phyloP scores from a whole-genome alignment of 371 early-diverging fungal genomes.

The Blyttiomyces sp. region DNA sequence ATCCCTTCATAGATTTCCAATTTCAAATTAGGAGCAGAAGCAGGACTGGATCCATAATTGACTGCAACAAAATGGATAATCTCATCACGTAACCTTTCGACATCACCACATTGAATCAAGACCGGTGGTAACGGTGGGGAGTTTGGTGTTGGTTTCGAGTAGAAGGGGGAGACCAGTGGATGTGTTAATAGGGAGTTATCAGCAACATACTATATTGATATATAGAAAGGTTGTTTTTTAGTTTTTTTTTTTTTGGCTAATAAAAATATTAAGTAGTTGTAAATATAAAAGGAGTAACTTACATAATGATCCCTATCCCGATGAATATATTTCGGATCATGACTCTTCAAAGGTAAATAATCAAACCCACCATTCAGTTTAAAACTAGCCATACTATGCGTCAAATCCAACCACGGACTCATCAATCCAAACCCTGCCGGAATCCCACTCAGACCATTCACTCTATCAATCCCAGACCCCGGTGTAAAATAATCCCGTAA shows the following conservation, averaged over 20 bases:
- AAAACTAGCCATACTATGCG: constrained; percentile 63
- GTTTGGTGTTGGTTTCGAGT: neutral
- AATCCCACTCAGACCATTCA: constrained; percentile 37
- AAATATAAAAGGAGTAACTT: neutral
- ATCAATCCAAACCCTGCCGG: constrained; percentile 50
- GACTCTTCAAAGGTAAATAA: constrained; percentile 15
- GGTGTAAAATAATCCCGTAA: constrained; percentile 56
- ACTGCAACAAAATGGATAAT: constrained; percentile 17
- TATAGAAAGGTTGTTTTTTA: neutral
- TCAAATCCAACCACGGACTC: constrained; percentile 63
- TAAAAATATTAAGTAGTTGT: neutral
- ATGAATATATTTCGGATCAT: constrained; percentile 31
- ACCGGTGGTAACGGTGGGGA: constrained; percentile 49
- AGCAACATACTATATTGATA: constrained; percentile 15
- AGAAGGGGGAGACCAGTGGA: constrained; percentile 36
- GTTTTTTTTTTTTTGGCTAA: neutral
- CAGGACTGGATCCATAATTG: neutral
- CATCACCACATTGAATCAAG: constrained; percentile 57
- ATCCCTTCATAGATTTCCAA: constrained; percentile 43
- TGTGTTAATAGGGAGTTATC: constrained; percentile 24
- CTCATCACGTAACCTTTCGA: constrained; percentile 61
- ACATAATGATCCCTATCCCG: constrained; percentile 25
- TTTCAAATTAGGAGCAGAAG: constrained; percentile 8
- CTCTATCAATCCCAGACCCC: constrained; percentile 59
- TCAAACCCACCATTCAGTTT: constrained; percentile 44